Conservation (phyloP, 1,139 yeast species). For the Blastobotrys ciferrii region DNA sequence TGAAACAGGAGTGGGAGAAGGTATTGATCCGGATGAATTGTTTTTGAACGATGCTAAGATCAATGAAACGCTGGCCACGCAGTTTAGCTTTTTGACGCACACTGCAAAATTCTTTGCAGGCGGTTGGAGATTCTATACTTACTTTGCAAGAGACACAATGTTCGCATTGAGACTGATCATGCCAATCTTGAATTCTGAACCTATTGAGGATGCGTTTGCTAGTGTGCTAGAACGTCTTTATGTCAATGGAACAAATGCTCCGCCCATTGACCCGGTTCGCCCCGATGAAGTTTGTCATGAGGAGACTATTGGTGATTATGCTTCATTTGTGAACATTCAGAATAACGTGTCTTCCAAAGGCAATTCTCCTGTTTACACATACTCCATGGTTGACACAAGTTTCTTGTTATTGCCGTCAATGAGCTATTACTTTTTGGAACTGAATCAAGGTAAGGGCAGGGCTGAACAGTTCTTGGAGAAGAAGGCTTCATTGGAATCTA, state of each 20-base stretch:
- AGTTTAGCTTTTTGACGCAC: slow-evolving; percentile 5
- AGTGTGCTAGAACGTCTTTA: slow-evolving; percentile 17
- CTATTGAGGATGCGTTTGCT: slow-evolving; percentile 16
- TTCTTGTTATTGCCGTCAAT: slow-evolving; percentile 14
- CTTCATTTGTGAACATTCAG: slow-evolving; percentile 16
- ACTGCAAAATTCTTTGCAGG: slow-evolving; percentile 17
- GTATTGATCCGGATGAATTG: slow-evolving; percentile 9
- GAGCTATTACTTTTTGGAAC: slow-evolving; percentile 11
- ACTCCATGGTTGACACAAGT: slow-evolving; percentile 14
- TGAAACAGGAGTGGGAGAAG: slow-evolving; percentile 13
- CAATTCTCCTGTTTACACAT: slow-evolving; percentile 10
- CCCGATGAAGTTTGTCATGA: slow-evolving; percentile 20
- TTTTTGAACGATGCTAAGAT: slow-evolving; percentile 3
- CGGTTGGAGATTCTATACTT: slow-evolving; percentile 17
- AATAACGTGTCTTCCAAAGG: slow-evolving; percentile 8
- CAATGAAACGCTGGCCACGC: slow-evolving; percentile 1
- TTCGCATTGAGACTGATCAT: slow-evolving; percentile 14
- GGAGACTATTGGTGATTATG: slow-evolving; percentile 20
- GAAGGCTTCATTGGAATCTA: slow-evolving; percentile 8
- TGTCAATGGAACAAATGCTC: slow-evolving; percentile 18
- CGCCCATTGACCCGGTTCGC: slow-evolving; percentile 15
- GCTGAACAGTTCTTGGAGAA: slow-evolving; percentile 8
- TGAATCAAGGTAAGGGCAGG: slow-evolving; percentile 13
- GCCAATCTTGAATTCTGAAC: slow-evolving; percentile 12
- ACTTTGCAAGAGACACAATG: slow-evolving; percentile 17